Base-by-base conservation (phyloP, 75 land plant genomes). In the Selaginella moellendorffii region DNA sequence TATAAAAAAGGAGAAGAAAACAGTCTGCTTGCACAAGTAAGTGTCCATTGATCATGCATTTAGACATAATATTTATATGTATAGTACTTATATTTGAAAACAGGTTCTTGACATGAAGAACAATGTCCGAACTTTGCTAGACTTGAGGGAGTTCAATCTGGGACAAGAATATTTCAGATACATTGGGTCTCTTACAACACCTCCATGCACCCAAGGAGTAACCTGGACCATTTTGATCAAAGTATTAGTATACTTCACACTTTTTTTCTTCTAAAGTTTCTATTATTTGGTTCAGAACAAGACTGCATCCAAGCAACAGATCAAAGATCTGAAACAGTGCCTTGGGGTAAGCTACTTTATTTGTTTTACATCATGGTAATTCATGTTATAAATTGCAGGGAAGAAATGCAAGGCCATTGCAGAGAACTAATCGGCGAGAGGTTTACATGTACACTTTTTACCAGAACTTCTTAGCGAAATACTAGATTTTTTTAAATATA, bases 141-240 rank as follows among this genome's bases (percentile, higher is more conserved):
- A 64, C 27, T 0, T 76, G 28, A 66, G 53, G 9, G 42, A 26
- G 0, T 60, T 65, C 14, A 36, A 36, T 36, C 46, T 36, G 14
- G 52, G 67, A n/a, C 61, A 69, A 28, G 66, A 59, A 28, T 84
- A 82, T 27, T 85, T 71, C 63, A 65, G 81, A 18, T 87, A 87
- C 61, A 53, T 62, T 1, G 92, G 92, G 17, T 87, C 92, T 24
- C 72, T 84, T 51, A 87, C 82, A 2, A 77, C 77, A 17, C 92
- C 87, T 9, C 87, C 87, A 0, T 84, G 87, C 79, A 63, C 79
- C 1, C 79, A 84, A 62, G 69, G 69, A 0, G 79, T 84, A 69
- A 77, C 63, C 51, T 84, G 83, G 81, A 72, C 54, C 51, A 24
- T 84, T 64, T 63, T 84, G 22, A 56, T 60, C 10, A 67, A 73